These are phyloP conservation scores for Lactifluus piperatus DNA, from an alignment of 768 basidiomycete species.

Conservation along the genomic window DNA sequence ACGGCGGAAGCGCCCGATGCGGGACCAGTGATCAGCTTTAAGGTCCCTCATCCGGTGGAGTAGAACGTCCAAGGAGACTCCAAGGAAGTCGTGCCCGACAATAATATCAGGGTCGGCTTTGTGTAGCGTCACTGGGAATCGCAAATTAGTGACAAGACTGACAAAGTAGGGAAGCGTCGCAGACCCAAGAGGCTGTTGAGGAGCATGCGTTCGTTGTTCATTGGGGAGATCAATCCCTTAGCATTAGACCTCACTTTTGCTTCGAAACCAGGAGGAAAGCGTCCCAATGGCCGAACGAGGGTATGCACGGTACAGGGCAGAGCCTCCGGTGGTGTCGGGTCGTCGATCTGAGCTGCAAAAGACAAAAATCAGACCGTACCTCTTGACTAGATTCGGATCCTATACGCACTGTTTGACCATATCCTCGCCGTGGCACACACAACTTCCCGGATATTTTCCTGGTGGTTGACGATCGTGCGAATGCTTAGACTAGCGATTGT, in stretches of 20 bases:
- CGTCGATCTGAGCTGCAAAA: conserved; percentile 72
- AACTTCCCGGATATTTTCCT: conserved; percentile 88
- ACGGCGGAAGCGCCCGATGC: conserved; percentile 83
- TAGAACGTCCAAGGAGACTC: conserved; percentile 82
- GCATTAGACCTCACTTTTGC: conserved; percentile 50
- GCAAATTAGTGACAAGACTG: not conserved
- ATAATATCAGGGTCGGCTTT: conserved; percentile 91
- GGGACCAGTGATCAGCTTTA: conserved; percentile 89
- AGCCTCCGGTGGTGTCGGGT: conserved; percentile 83
- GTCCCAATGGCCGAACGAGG: conserved; percentile 81
- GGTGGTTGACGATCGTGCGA: conserved; percentile 89
- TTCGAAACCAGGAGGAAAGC: conserved; percentile 82
- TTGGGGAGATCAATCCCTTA: conserved; percentile 61
- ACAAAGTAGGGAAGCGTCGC: not conserved
- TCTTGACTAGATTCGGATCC: not conserved
- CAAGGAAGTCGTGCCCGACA: conserved; percentile 90
- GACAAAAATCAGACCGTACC: not conserved
- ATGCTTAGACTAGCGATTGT: conserved; percentile 85
- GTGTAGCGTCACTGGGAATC: conserved; percentile 50
- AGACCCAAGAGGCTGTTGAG: conserved; percentile 74
- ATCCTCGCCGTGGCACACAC: conserved; percentile 78
- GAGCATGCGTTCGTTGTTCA: conserved; percentile 78
- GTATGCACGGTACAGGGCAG: conserved; percentile 79
- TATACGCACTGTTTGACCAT: conserved; percentile 61
- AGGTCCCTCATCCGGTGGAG: conserved; percentile 86